These are phyloP conservation scores for Globisporangium solare DNA, from an alignment of 352 stramenopile species.

Conservation along the genomic window DNA sequence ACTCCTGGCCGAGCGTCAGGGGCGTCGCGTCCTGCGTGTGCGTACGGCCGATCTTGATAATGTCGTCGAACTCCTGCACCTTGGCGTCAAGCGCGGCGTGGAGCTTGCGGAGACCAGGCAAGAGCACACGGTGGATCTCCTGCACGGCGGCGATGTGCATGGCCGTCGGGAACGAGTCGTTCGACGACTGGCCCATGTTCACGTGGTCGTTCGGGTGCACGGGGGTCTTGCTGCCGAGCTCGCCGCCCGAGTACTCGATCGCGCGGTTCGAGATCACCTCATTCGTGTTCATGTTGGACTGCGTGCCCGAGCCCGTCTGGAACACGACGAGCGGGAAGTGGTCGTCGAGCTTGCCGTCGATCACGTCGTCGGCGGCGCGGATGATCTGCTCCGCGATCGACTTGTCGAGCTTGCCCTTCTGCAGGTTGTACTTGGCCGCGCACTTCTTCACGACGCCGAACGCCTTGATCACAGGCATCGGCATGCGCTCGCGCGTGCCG, in stretches of 20 bases:
- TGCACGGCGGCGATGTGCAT: conserved; percentile 95
- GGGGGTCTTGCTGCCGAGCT: conserved; percentile 50
- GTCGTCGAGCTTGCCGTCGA: conserved; percentile 89
- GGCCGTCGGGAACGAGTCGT: conserved; percentile 96
- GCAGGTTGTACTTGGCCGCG: conserved; percentile 90
- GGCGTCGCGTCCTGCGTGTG: conserved; percentile 95
- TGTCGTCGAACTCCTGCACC: conserved; percentile 87
- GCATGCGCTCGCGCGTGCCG: conserved; percentile 87
- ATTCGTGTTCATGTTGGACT: conserved; percentile 81
- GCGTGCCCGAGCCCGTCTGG: conserved; percentile 67
- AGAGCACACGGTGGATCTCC: conserved; percentile 73
- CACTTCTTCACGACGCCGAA: conserved; percentile 95
- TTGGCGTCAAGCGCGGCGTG: conserved; percentile 85
- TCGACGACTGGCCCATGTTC: conserved; percentile 96
- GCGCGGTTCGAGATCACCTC: conserved; percentile 73
- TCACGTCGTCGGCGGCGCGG: conserved; percentile 89
- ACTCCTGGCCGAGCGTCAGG: conserved; percentile 97
- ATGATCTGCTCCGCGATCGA: conserved; percentile 89
- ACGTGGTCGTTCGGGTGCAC: conserved; percentile 97
- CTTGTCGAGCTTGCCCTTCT: conserved; percentile 77
- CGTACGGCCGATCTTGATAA: conserved; percentile 98
- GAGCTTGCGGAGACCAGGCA: conserved; percentile 77
- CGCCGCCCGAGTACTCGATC: conserved; percentile 46
- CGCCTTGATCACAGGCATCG: conserved; percentile 90
- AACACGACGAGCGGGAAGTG: conserved; percentile 93